Evolutionary conservation across 2,329 filamentous ascomycete genomes (phyloP), one percentile per base, ranked within the genome.

Genomic region (Periconia macrospinosa): DNA sequence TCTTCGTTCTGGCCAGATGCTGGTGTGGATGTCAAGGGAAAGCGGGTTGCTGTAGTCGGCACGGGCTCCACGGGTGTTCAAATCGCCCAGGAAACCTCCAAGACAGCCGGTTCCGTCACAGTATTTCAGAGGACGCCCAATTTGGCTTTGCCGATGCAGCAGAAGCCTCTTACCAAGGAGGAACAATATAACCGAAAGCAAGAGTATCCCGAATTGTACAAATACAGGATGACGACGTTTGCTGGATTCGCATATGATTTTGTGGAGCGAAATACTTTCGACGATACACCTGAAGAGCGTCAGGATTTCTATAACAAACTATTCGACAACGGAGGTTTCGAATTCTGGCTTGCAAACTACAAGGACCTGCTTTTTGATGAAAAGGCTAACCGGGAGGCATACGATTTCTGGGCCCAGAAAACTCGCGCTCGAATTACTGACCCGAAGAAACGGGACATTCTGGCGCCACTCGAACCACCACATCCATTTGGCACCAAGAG

Each of bases 41-140:
- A 88, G 67, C 78, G 80, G 17, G 80, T 83, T 47, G 86, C 81
- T 15, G 79, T 88, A 52, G 82, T 89, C 33, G 86, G 86, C 13
- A 88, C 85, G 0, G 86, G 86, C 1, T 83, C 85, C 0, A 84
- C 84, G 0, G 86, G 86, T 1, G 81, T 88, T 1, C 86, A 89
- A 60, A 81, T 87, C 42, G 79, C 81, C 0, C 86, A 89, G 58
- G 84, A 83, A 49, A 82, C 81, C 69, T 82, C 79, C 1, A 81
- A 81, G 2, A 66, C 77, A 13, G 83, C 80, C 0, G 78, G 75
- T 6, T 70, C 66, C 35, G 51, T 89, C 1, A 78, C 74, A 2
- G 83, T 89, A 35, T 88, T 88, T 68, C 85, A 89, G 61, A 80
- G 87, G 11, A 89, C 85, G 1, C 86, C 87, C 0, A 89, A 89